Conservation (phyloP, 23 red algal species). For the Gracilaria caudata region DNA sequence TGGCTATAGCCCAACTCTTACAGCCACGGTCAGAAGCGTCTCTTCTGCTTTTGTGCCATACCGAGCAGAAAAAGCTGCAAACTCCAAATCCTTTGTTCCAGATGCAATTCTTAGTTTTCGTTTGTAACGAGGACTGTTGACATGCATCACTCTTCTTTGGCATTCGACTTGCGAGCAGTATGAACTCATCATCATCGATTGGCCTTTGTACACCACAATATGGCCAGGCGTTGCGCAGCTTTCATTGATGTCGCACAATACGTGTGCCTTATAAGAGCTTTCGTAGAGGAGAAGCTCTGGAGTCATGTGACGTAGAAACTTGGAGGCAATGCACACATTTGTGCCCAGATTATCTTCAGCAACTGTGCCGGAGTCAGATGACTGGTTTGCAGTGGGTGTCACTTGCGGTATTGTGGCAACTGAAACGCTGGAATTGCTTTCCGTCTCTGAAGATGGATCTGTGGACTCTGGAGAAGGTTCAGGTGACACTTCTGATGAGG, state of each 20-base stretch:
- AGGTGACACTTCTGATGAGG: background rate
- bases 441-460: background rate
- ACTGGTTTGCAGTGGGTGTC: background rate
- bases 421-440: background rate
- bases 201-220: constrained; percentile 33
- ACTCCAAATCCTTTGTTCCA: constrained; percentile 34
- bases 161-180: constrained; percentile 39
- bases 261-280: background rate
- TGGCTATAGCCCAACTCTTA: constrained; percentile 46
- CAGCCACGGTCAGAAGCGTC: background rate
- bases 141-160: constrained; percentile 23
- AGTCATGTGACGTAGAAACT: constrained; percentile 6
- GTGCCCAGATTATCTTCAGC: background rate
- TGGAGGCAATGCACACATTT: constrained; percentile 23
- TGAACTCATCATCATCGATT: constrained; percentile 53
- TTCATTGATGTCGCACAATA: constrained; percentile 30
- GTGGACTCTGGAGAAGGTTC: background rate
- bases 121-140: constrained; percentile 39
- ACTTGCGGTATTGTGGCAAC: background rate
- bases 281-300: constrained; percentile 7
- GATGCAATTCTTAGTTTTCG: constrained; percentile 14
- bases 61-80: constrained; percentile 36
- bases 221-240: constrained; percentile 58
- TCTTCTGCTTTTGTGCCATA: constrained; percentile 43
- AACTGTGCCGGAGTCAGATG: background rate